These are phyloP conservation scores for Solanum bukasovii DNA, from an alignment of 257 asterid species.

Conservation along the genomic window DNA sequence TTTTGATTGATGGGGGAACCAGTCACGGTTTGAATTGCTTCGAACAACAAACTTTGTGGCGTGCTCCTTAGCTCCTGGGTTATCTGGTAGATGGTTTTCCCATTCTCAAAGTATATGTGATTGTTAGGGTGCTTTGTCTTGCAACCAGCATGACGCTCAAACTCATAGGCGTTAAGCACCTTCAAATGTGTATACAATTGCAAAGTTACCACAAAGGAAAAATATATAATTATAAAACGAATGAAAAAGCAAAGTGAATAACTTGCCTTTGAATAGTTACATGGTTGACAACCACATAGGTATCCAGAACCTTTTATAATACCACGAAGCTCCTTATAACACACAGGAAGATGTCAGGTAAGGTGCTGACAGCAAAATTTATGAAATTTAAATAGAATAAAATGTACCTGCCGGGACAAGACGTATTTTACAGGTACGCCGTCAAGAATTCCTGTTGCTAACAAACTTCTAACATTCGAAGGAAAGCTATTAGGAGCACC, in stretches of 20 bases:
- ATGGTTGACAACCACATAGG: constrained; percentile 80
- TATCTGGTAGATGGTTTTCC: constrained; percentile 86
- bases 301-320: constrained; percentile 85
- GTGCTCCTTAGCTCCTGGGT: constrained; percentile 92
- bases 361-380: background rate
- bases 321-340: constrained; percentile 65
- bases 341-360: background rate
- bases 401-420: constrained; percentile 58
- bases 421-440: constrained; percentile 84
- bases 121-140: constrained; percentile 95
- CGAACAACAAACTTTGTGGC: constrained; percentile 60
- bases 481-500: constrained; percentile 97
- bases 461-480: constrained; percentile 86
- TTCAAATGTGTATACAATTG: constrained; percentile 2
- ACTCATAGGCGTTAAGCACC: constrained; percentile 89
- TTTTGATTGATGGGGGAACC: constrained; percentile 93
- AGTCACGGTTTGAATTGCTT: constrained; percentile 68
- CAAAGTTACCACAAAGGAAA: background rate
- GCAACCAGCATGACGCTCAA: constrained; percentile 90
- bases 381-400: background rate
- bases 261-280: constrained; percentile 75
- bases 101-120: constrained; percentile 84
- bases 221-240: background rate
- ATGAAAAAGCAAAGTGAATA: background rate
- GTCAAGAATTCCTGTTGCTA: constrained; percentile 89